These are phyloP conservation scores for Macrophomina phaseolina DNA, from an alignment of 2,329 filamentous ascomycete genomes.

Conservation along the genomic window DNA sequence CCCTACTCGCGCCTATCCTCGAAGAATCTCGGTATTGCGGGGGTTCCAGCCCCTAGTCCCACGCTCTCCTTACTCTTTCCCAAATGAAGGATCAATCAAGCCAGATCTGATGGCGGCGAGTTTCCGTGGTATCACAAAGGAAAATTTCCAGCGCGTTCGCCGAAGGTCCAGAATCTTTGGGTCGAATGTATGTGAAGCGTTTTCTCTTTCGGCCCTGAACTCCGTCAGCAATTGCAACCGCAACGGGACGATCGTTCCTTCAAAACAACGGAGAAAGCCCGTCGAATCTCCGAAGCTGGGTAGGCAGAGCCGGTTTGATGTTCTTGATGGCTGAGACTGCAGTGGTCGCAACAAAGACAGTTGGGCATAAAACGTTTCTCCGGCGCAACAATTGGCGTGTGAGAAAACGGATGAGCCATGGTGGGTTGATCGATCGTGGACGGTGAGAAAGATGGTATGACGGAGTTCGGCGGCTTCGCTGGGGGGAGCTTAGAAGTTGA, in stretches of 20 bases:
- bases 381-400: constrained; percentile 15
- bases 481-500: background rate
- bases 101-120: background rate
- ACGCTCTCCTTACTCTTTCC: background rate
- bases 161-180: background rate
- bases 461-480: background rate
- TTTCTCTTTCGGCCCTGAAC: background rate
- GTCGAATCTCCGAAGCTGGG: constrained; percentile 2
- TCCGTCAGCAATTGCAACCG: constrained; percentile 1
- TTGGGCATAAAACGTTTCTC: constrained; percentile 5
- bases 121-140: background rate
- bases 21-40: background rate
- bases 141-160: background rate
- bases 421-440: background rate
- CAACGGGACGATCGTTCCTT: background rate
- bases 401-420: background rate
- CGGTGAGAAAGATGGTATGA: background rate
- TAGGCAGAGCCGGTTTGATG: constrained; percentile 16
- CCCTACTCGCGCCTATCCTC: background rate
- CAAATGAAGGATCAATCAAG: background rate
- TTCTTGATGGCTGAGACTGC: constrained; percentile 5
- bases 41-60: background rate
- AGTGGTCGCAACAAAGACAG: constrained; percentile 3
- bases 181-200: constrained; percentile 2
- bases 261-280: background rate